A percentile compares a stretch with the other conserved stretches of the same genome.
Evolutionary conservation across 2,329 filamentous ascomycete genomes (phyloP).

Genomic region (Cladorrhinum sp.): DNA sequence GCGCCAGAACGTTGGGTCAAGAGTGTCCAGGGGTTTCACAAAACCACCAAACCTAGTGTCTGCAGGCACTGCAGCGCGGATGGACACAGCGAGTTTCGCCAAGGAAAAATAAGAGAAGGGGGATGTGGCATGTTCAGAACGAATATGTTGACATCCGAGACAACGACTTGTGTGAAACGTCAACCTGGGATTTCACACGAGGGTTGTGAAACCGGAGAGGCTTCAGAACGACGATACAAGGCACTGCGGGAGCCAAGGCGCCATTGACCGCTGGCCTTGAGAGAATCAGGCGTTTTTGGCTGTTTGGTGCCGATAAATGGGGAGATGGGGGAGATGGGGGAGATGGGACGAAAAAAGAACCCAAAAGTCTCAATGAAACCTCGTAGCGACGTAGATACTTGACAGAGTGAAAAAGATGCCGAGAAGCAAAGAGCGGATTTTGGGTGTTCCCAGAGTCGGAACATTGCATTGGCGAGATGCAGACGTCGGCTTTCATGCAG

Average conservation of each 20-base stretch:
- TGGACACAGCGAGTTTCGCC: not conserved
- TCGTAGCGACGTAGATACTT: no score
- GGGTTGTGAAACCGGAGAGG: constrained; percentile 6
- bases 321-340: not conserved
- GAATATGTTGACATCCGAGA: constrained; percentile 7
- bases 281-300: not conserved
- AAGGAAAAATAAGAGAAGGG: not conserved
- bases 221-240: not conserved
- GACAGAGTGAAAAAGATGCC: no score
- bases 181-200: not conserved
- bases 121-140: not conserved
- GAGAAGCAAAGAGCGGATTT: not conserved
- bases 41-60: not conserved
- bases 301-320: not conserved
- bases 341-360: not conserved
- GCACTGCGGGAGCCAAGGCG: not conserved
- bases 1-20: not conserved
- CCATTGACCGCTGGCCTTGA: not conserved
- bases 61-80: not conserved
- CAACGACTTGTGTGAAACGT: constrained; percentile 9
- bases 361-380: no score
- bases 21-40: not conserved
- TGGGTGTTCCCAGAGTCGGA: not conserved
- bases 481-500: not conserved
- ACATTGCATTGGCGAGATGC: not conserved